Conservation (phyloP, 2,329 filamentous ascomycete species). For the Venturia carpophila region DNA sequence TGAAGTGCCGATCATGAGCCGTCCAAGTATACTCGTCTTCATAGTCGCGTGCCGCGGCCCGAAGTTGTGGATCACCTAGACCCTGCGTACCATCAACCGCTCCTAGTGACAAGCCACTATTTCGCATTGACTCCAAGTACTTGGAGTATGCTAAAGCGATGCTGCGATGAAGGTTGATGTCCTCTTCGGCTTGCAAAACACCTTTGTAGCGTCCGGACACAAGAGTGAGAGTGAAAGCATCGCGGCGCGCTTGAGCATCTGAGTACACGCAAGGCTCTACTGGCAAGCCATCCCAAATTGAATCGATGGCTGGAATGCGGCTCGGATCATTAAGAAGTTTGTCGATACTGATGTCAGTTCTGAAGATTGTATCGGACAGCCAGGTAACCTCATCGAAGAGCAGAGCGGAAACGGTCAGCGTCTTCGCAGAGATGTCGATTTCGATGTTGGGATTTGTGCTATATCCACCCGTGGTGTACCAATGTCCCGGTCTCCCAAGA, state of each 20-base stretch:
- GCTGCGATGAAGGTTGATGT: not conserved
- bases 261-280: conserved; percentile 4
- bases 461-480: conserved; percentile 10
- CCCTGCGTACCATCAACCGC: too few relatives aligned
- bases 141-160: not conserved
- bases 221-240: conserved; percentile 5
- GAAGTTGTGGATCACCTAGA: not conserved
- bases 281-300: conserved; percentile 9
- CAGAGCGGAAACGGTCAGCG: conserved; percentile 2
- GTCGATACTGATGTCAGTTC: not conserved
- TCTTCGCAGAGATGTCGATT: not conserved
- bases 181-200: not conserved
- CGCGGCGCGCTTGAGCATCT: conserved; percentile 2
- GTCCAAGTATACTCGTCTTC: conserved; percentile 10
- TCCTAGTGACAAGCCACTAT: too few relatives aligned
- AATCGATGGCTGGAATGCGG: conserved; percentile 6
- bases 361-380: conserved; percentile 5
- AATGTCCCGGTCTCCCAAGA: conserved; percentile 9
- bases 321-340: not conserved
- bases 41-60: conserved; percentile 5
- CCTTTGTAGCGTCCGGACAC: conserved; percentile 2
- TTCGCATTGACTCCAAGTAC: too few relatives aligned
- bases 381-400: conserved; percentile 13
- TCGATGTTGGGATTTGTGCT: conserved; percentile 1
- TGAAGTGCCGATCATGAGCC: not conserved